Conservation (phyloP, 768 basidiomycete species). For the Trametes meyenii region DNA sequence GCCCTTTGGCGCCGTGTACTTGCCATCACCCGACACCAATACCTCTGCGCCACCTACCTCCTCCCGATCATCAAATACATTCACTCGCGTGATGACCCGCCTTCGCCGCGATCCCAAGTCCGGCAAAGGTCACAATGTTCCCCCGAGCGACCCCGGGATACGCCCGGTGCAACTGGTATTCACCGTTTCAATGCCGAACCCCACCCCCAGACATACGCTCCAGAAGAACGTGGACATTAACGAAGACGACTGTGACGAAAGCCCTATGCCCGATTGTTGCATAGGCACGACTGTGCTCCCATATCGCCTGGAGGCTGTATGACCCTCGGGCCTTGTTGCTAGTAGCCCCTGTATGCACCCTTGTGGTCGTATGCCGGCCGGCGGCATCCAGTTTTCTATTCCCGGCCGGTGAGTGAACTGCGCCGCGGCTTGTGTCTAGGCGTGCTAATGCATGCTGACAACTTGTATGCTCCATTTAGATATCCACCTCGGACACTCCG, state of each 20-base stretch:
- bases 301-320: constrained; percentile 1
- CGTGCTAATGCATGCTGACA: too few species aligned
- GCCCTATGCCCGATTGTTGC: constrained; percentile 20
- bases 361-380: not conserved
- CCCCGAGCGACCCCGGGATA: not conserved
- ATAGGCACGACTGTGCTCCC: constrained; percentile 20
- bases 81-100: not conserved
- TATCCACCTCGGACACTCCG: too few species aligned
- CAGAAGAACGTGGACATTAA: not conserved
- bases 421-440: too few species aligned
- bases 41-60: not conserved
- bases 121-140: not conserved
- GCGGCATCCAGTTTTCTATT: not conserved
- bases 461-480: too few species aligned
- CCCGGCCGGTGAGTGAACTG: too few species aligned
- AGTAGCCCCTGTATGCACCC: not conserved
- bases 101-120: constrained; percentile 1
- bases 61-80: not conserved
- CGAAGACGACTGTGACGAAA: constrained; percentile 2
- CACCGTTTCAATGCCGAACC: constrained; percentile 21
- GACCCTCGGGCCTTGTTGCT: not conserved
- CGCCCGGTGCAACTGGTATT: constrained; percentile 23
- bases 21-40: not conserved
- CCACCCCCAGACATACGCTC: not conserved
- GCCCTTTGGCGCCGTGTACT: constrained; percentile 18